Conservation (phyloP, 1,139 yeast species). For the Hyphopichia khmerensis region DNA sequence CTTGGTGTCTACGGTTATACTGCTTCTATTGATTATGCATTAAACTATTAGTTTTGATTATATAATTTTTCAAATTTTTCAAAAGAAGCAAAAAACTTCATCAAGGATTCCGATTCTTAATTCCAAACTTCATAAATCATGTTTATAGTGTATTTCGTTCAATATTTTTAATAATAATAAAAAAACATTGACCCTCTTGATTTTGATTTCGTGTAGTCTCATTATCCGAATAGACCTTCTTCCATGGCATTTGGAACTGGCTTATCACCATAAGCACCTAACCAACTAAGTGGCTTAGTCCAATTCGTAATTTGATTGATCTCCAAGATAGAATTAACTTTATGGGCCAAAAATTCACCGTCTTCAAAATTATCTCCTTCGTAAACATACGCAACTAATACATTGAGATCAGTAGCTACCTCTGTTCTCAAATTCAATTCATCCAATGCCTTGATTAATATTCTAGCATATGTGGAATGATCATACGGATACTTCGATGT, state of each 20-base stretch:
- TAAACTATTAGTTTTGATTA: slow-evolving; percentile 25
- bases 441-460: slow-evolving; percentile 7
- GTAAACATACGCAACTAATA: slow-evolving; percentile 58
- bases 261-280: slow-evolving; percentile 75
- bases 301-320: slow-evolving; percentile 21
- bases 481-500: slow-evolving; percentile 8
- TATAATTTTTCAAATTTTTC: too few relatives aligned
- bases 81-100: too few relatives aligned
- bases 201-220: too few relatives aligned
- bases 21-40: slow-evolving; percentile 47
- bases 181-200: too few relatives aligned
- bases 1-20: slow-evolving; percentile 51
- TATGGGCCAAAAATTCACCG: slow-evolving; percentile 56
- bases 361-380: slow-evolving; percentile 89
- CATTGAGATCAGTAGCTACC: slow-evolving; percentile 15
- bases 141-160: too few relatives aligned
- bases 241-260: slow-evolving; percentile 69
- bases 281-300: slow-evolving; percentile 75
- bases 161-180: too few relatives aligned
- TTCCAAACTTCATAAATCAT: too few relatives aligned
- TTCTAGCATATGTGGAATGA: slow-evolving; percentile 11
- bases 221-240: slow-evolving; percentile 68
- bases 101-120: too few relatives aligned
- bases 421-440: slow-evolving; percentile 7
- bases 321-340: slow-evolving; percentile 25